Conservation (phyloP, 352 stramenopile species). For the Elongisporangium undulatum region DNA sequence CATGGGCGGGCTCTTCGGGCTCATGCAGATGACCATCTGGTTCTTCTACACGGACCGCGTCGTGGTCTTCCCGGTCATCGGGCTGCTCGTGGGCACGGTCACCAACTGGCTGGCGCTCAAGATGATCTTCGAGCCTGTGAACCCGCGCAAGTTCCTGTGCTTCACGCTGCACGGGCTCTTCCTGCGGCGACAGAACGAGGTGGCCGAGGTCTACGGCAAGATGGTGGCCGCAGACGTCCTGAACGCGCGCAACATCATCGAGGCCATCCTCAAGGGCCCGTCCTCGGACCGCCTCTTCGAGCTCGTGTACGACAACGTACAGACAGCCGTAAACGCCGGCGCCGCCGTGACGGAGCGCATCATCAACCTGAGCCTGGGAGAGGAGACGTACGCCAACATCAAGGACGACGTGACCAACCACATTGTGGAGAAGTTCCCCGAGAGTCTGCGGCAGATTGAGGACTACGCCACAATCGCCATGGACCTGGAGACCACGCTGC, state of each 20-base stretch:
- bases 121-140: constrained; percentile 91
- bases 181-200: constrained; percentile 89
- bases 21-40: constrained; percentile 88
- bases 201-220: constrained; percentile 84
- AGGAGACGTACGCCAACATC: constrained; percentile 81
- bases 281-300: constrained; percentile 85
- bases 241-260: constrained; percentile 86
- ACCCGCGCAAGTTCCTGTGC: constrained; percentile 80
- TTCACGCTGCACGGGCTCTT: constrained; percentile 96
- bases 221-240: constrained; percentile 84
- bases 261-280: constrained; percentile 85
- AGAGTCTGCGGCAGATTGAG: constrained; percentile 89
- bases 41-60: constrained; percentile 82
- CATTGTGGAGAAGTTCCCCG: constrained; percentile 85
- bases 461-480: constrained; percentile 91
- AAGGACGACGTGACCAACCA: constrained; percentile 88
- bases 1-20: constrained; percentile 87
- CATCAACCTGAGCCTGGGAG: constrained; percentile 80
- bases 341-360: constrained; percentile 75
- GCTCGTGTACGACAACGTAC: constrained; percentile 86
- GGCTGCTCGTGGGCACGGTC: constrained; percentile 93
- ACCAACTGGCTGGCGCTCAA: constrained; percentile 97
- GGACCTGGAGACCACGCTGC: constrained; percentile 88
- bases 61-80: constrained; percentile 89
- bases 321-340: constrained; percentile 79